Evolutionary conservation across 495 filamentous ascomycete genomes (phyloP).

Genomic region (Jackrogersella minutella): DNA sequence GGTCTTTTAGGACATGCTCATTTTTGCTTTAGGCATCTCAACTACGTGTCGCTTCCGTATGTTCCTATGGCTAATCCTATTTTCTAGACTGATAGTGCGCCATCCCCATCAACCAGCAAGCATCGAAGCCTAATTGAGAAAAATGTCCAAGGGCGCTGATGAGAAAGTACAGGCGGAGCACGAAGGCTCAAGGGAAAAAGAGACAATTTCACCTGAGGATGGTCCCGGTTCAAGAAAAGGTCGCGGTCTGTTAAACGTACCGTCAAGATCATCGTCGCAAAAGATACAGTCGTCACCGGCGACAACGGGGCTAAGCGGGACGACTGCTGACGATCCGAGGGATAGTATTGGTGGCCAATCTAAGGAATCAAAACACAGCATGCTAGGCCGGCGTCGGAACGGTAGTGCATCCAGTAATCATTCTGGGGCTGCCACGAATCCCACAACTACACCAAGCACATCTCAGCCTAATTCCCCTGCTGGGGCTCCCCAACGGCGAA

Average conservation of each 20-base stretch:
- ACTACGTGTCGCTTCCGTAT: background rate
- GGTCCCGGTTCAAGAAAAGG: conserved; percentile 61
- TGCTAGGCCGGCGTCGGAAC: conserved; percentile 71
- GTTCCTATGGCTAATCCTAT: conserved; percentile 6
- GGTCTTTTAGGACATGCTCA: background rate
- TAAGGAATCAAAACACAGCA: conserved; percentile 72
- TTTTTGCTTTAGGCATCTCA: background rate
- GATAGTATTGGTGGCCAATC: conserved; percentile 68
- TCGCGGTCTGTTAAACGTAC: conserved; percentile 65
- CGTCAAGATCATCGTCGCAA: conserved; percentile 75
- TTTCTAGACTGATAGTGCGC: conserved; percentile 20
- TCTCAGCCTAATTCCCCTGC: conserved; percentile 58
- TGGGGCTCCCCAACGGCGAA: conserved; percentile 59
- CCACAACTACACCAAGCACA: conserved; percentile 54
- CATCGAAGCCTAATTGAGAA: conserved; percentile 19
- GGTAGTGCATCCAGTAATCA: conserved; percentile 68
- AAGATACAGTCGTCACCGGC: conserved; percentile 68
- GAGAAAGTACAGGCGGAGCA: conserved; percentile 48
- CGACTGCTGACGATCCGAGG: conserved; percentile 66
- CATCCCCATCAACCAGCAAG: conserved; percentile 21
- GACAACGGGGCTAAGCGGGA: conserved; percentile 70
- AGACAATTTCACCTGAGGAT: conserved; percentile 52
- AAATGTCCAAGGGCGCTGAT: conserved; percentile 51
- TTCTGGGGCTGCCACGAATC: conserved; percentile 56
- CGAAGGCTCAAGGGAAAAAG: conserved; percentile 59